Percentiles rank a stretch among this genome's conserved stretches.
phyloP scores from a whole-genome alignment of 345 rosid species.

The Citrus trifoliata region DNA sequence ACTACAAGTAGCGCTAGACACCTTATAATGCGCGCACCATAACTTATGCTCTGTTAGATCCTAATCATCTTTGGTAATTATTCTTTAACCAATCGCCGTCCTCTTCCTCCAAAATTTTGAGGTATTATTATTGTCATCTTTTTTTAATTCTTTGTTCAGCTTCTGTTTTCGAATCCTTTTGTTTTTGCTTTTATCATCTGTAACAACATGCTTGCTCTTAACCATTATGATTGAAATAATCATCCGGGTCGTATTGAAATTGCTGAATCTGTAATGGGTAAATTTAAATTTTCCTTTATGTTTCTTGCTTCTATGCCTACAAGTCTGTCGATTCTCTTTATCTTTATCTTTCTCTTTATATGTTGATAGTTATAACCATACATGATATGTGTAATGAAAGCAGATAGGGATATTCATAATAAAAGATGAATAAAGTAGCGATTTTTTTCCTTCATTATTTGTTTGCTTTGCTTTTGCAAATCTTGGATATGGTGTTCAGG shows the following conservation, averaged over 20 bases:
- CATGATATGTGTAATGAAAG: neutral
- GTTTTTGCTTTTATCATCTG: neutral
- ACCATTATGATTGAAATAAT: conserved; percentile 7
- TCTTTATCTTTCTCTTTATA: neutral
- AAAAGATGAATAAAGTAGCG: neutral
- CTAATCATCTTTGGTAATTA: conserved; percentile 1
- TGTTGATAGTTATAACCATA: neutral
- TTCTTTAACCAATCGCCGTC: neutral
- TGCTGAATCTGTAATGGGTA: conserved; percentile 9
- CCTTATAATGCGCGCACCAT: neutral
- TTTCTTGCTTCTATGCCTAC: neutral
- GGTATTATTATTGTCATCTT: conserved; percentile 4
- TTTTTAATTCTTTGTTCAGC: neutral
- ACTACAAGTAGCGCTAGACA: neutral
- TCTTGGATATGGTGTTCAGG: conserved; percentile 6
- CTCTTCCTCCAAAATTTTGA: conserved; percentile 19
- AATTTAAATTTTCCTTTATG: neutral
- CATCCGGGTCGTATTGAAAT: conserved; percentile 25
- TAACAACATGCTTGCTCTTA: neutral
- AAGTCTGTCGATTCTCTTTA: neutral
- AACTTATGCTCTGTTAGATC: conserved; percentile 8
- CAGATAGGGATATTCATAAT: neutral
- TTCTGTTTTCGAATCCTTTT: neutral
- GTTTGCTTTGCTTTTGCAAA: neutral
- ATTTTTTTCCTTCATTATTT: neutral